phyloP scores from a whole-genome alignment of 345 rosid genomes.

The Corymbia maculata region DNA sequence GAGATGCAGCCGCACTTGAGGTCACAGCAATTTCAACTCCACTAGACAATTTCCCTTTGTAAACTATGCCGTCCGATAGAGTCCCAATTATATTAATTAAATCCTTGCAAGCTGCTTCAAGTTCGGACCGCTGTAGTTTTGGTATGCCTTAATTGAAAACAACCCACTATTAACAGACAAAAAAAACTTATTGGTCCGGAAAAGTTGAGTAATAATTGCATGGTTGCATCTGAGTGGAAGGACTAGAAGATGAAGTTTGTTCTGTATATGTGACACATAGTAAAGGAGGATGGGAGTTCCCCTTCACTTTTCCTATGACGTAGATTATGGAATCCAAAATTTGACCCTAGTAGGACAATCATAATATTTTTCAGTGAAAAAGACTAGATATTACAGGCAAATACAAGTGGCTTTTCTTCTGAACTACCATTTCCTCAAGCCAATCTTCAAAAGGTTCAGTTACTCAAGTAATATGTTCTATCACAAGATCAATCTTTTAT shows the following conservation, averaged over 20 bases:
- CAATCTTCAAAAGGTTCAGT: not conserved
- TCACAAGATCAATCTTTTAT: not conserved
- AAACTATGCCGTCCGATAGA: constrained; percentile 54
- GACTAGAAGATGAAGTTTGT: constrained; percentile 2
- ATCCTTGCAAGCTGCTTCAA: constrained; percentile 91
- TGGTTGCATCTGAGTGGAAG: constrained; percentile 3
- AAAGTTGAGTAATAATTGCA: not conserved
- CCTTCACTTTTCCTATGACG: not conserved
- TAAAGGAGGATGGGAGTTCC: constrained; percentile 6
- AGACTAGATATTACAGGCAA: not conserved
- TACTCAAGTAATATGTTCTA: not conserved
- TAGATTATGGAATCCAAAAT: not conserved
- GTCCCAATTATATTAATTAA: constrained; percentile 87
- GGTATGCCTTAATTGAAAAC: constrained; percentile 54
- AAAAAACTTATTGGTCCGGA: not conserved
- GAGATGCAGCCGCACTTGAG: constrained; percentile 36
- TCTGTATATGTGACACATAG: constrained; percentile 6
- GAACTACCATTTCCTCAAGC: not conserved
- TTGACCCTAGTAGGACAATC: constrained; percentile 1
- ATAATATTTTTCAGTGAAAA: not conserved
- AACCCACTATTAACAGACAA: not conserved
- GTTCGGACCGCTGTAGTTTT: constrained; percentile 69
- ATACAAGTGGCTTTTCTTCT: not conserved
- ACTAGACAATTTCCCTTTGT: constrained; percentile 86
- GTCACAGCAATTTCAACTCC: constrained; percentile 89